These are phyloP conservation scores for Arabidopsis hybrid DNA, from an alignment of 441 rosid species.

Conservation along the genomic window DNA sequence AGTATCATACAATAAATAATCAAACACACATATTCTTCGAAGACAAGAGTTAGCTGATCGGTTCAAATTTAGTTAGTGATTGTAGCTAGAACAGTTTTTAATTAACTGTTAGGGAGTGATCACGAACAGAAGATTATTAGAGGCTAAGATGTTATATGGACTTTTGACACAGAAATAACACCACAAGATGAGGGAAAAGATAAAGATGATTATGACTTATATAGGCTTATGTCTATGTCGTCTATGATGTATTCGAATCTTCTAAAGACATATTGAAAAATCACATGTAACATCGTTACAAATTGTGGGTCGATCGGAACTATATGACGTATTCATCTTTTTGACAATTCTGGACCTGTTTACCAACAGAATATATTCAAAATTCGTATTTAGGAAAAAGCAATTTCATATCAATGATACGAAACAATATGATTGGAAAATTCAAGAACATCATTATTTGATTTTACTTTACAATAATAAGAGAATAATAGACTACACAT, in stretches of 20 bases:
- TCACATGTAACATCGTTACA: slow-evolving; percentile 46
- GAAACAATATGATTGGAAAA: slow-evolving; percentile 41
- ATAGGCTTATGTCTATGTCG: slow-evolving; percentile 44
- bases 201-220: slow-evolving; percentile 42
- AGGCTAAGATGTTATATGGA: neutral
- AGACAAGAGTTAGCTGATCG: neutral
- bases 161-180: neutral
- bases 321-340: slow-evolving; percentile 42
- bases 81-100: neutral
- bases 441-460: slow-evolving; percentile 30
- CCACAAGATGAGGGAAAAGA: slow-evolving; percentile 37
- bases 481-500: slow-evolving; percentile 23
- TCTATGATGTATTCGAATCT: slow-evolving; percentile 46
- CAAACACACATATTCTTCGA: slow-evolving; percentile 17
- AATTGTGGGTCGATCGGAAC: slow-evolving; percentile 33
- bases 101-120: no score
- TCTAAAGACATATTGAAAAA: slow-evolving; percentile 38
- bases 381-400: slow-evolving; percentile 21
- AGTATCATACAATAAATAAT: slow-evolving; percentile 21
- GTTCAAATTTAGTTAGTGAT: slow-evolving; percentile 2
- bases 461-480: slow-evolving; percentile 35
- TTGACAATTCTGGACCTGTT: slow-evolving; percentile 30
- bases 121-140: no score
- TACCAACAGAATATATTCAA: slow-evolving; percentile 41
- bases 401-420: slow-evolving; percentile 37